Evolutionary conservation across 352 stramenopile species (phyloP), one percentile per base, ranked within the genome.

Genomic region (Pythium phragmitis): DNA sequence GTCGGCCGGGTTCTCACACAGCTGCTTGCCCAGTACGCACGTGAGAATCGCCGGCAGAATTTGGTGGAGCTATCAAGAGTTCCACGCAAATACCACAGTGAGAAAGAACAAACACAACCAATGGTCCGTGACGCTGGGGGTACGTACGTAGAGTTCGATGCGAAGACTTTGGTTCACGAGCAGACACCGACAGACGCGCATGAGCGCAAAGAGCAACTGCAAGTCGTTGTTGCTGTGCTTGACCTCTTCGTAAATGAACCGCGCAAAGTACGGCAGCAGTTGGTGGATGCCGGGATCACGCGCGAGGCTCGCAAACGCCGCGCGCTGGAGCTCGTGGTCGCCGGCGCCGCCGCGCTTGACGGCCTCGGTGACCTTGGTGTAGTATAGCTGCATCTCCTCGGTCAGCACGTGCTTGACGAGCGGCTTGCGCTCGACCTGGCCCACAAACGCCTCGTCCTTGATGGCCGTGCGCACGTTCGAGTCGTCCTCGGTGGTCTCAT

Each of bases 21-120:
- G 68, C 54, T 94, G 88, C 58, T 90, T 88, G 14, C 92, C 90
- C 19, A 98, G 78, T 23, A 98, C 85, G 59, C 91, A 98, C 39
- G 93, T 98, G 56, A 98, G 73, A 30, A 98, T 92, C 36, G 91
- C 82, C 23, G 92, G 92, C 61, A 98, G 85, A 42, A 98, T 70
- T 85, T 98, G 92, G 65, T 98, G 92, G 9, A 98, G 76, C 82
- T 96, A 41, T 1, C 14, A 34, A 37, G 12, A 62, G 19, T 47
- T 14, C 50, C n/a, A 17, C 67, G 12, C 57, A 4, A 19, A 3
- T 54, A 21, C 2, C 33, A n/a, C 23, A 36, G 12, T 23, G 4
- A 11, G 21, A 60, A 14, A 23, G 3, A 13, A 1, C 26, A 34
- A 5, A 30, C 26, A 21, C 21, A 21, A 21, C 26, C 26, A 30